Evolutionary conservation across 2,329 filamentous ascomycete genomes (phyloP).

Genomic region (Salinomyces thailandicus): DNA sequence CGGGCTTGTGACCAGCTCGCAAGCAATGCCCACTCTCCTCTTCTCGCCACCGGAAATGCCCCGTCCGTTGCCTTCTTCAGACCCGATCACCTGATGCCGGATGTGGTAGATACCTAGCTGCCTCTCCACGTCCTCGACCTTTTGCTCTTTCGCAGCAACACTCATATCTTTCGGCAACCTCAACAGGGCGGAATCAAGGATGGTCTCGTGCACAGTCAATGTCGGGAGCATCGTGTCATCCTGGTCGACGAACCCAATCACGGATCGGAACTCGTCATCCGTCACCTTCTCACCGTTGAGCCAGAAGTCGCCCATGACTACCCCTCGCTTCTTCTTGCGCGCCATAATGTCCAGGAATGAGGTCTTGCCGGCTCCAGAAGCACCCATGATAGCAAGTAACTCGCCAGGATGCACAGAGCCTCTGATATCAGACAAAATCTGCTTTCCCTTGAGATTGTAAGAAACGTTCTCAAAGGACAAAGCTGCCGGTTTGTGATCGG

Average conservation of each 20-base stretch:
- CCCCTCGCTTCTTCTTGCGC: constrained; percentile 88
- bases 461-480: constrained; percentile 80
- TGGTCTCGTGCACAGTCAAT: constrained; percentile 94
- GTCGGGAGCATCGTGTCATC: constrained; percentile 96
- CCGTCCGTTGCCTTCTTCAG: constrained; percentile 84
- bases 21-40: constrained; percentile 89
- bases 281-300: constrained; percentile 86
- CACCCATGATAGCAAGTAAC: constrained; percentile 94
- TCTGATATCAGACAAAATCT: constrained; percentile 68
- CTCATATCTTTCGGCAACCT: constrained; percentile 91
- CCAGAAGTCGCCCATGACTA: constrained; percentile 68
- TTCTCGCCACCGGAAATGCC: constrained; percentile 98
- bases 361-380: constrained; percentile 93
- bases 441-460: constrained; percentile 77
- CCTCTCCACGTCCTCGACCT: constrained; percentile 85
- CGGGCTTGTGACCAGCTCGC: constrained; percentile 92
- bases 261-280: constrained; percentile 76
- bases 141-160: constrained; percentile 73
- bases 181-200: constrained; percentile 83
- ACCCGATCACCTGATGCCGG: constrained; percentile 88
- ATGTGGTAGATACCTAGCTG: constrained; percentile 93
- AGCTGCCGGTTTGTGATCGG: constrained; percentile 82
- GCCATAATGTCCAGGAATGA: constrained; percentile 94
- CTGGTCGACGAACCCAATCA: constrained; percentile 95
- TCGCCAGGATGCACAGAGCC: constrained; percentile 92